Percentiles rank a stretch among this genome's conserved stretches.
These are phyloP conservation scores for Cenchrus fungigraminus DNA, from an alignment of 176 grass and related monocot genomes.

Conservation along the genomic window DNA sequence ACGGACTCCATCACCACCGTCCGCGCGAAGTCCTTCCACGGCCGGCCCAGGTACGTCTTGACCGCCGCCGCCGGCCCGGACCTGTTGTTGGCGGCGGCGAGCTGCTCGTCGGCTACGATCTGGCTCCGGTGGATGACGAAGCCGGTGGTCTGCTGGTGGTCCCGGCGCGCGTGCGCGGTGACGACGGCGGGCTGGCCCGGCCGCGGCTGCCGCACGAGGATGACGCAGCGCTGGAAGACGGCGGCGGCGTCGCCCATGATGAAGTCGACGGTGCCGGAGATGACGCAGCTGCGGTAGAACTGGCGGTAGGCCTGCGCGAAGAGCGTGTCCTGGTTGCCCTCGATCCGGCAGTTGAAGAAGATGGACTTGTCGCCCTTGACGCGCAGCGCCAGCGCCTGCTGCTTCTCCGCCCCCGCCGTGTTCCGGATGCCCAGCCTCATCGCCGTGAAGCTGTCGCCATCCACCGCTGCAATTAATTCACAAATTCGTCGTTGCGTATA, in stretches of 20 bases:
- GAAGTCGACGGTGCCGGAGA: conserved; percentile 90
- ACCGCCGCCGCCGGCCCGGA: conserved; percentile 8
- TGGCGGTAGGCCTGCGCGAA: conserved; percentile 84
- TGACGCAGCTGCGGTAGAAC: conserved; percentile 86
- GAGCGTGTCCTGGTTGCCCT: conserved; percentile 89
- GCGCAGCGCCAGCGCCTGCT: conserved; percentile 78
- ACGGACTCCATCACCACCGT: conserved; percentile 73
- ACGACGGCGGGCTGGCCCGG: conserved; percentile 59
- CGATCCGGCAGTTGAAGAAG: conserved; percentile 87
- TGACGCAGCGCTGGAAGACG: conserved; percentile 83
- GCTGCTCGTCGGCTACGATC: conserved; percentile 50
- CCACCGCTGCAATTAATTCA: conserved; percentile 46
- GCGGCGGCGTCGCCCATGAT: conserved; percentile 83
- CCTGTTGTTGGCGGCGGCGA: neutral
- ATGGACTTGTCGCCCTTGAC: conserved; percentile 67
- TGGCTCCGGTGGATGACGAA: conserved; percentile 78
- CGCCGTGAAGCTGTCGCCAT: conserved; percentile 72
- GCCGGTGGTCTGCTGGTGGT: conserved; percentile 79
- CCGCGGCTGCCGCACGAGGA: conserved; percentile 64
- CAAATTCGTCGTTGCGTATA: no score
- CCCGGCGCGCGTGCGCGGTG: conserved; percentile 69
- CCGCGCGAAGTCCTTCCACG: conserved; percentile 76
- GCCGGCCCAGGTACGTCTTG: conserved; percentile 67
- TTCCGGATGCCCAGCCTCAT: conserved; percentile 67
- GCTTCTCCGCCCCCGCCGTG: conserved; percentile 73